Percentiles rank a stretch among this genome's conserved stretches.
Conservation (phyloP, 176 grass and related monocot species). For the Musa beccarii region DNA sequence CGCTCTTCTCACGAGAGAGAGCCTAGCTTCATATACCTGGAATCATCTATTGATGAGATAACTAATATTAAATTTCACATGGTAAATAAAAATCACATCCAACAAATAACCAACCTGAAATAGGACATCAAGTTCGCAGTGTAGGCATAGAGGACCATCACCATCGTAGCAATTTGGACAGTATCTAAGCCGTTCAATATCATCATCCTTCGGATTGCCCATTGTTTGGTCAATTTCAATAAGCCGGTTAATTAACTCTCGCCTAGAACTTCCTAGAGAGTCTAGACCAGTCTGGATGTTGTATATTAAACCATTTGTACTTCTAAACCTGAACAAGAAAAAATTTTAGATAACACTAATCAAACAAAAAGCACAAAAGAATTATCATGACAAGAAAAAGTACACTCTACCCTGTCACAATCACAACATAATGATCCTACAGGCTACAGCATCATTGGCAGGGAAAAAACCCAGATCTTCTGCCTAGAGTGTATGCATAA, state of each 20-base stretch:
- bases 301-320: slow-evolving; percentile 62
- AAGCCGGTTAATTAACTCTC: slow-evolving; percentile 56
- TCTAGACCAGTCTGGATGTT: slow-evolving; percentile 68
- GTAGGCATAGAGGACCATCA: slow-evolving; percentile 78
- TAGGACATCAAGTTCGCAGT: slow-evolving; percentile 76
- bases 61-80: slow-evolving; percentile 3
- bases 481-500: too few relatives aligned
- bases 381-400: neutral
- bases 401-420: neutral
- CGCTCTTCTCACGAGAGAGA: slow-evolving; percentile 83
- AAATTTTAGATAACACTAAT: neutral
- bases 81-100: neutral
- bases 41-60: slow-evolving; percentile 31
- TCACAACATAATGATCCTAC: neutral
- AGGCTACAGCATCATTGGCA: neutral
- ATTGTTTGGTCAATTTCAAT: slow-evolving; percentile 76
- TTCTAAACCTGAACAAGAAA: slow-evolving; percentile 51
- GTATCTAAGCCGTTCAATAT: slow-evolving; percentile 68
- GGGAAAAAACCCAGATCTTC: neutral
- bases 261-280: slow-evolving; percentile 61
- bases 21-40: slow-evolving; percentile 67
- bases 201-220: slow-evolving; percentile 74
- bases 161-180: slow-evolving; percentile 86
- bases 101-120: slow-evolving; percentile 51
- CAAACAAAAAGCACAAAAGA: neutral